Evolutionary conservation across 2,329 filamentous ascomycete species (phyloP), one percentile per base, ranked within the genome.

Genomic region (Diaporthe caulivora): DNA sequence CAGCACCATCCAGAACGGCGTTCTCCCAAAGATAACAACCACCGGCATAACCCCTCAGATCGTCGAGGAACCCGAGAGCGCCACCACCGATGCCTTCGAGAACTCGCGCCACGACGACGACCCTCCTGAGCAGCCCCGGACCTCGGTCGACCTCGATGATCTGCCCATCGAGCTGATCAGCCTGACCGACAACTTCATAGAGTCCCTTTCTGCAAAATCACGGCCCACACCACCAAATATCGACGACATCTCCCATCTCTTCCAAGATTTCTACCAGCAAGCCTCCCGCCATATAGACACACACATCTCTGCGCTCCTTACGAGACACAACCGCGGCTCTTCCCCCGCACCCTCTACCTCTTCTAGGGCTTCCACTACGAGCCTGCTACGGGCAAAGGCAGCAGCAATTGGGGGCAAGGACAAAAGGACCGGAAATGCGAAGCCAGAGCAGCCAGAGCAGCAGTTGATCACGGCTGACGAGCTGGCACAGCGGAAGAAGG

Each of bases 381-480:
- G 87, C 79, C 82, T 90, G 65, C 78, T 92, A 72, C 86, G 90
- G 75, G 86, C 86, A 73, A 89, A 90, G 80, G 87, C 89, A 47
- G 83, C 86, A 74, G 87, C 89, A 18, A 84, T 91, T 68, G 83
- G 87, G 76, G 83, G 83, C 80, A 88, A 89, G 78, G 87, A 89
- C 76, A 86, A 87, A 79, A 87, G 87, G 79, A 76, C 78, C 21
- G 77, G 68, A 10, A 55, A 80, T 69, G 83, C 82, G 70, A 72
- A 77, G 24, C 84, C 84, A 81, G 72, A 83, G 78, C 87, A 88
- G 40, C 68, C 82, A 0, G 86, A 89, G 58, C 95, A 95, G 79
- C 95, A 97, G 83, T 97, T 99, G 94, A 90, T 98, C 75, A 98
- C 97, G 3, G 87, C 93, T 0, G 91, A 94, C 5, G 97, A 99